Evolutionary conservation across 768 basidiomycete genomes (phyloP).

Genomic region (Calvatia gigantea): DNA sequence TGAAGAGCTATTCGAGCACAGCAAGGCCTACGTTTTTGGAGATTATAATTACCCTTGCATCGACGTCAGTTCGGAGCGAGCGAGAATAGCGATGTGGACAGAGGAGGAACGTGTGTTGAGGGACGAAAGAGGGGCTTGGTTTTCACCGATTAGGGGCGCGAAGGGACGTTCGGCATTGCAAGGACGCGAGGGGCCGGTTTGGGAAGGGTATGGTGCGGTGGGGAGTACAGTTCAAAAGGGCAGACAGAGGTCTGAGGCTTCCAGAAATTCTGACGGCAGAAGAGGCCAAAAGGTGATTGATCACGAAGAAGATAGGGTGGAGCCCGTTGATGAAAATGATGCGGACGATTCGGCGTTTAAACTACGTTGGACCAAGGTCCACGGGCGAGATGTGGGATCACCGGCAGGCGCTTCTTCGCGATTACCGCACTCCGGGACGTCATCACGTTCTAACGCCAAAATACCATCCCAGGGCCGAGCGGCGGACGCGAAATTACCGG

Average conservation of each 20-base stretch:
- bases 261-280: conserved; percentile 16
- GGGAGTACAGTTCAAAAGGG: conserved; percentile 24
- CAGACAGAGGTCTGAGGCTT: conserved; percentile 6
- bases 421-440: conserved; percentile 20
- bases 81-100: conserved; percentile 64
- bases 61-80: conserved; percentile 80
- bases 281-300: conserved; percentile 37
- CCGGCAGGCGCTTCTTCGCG: background rate
- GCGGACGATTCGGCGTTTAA: background rate
- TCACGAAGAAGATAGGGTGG: conserved; percentile 39
- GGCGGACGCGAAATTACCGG: background rate
- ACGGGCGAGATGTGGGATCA: background rate
- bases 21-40: conserved; percentile 80
- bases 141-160: conserved; percentile 53
- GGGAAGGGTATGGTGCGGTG: conserved; percentile 60
- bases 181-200: conserved; percentile 35
- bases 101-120: conserved; percentile 84
- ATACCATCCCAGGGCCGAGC: background rate
- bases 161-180: conserved; percentile 38
- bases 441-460: conserved; percentile 7
- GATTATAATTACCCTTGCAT: conserved; percentile 89
- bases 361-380: conserved; percentile 44
- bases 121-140: conserved; percentile 72
- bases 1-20: conserved; percentile 73
- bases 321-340: background rate